These are phyloP conservation scores for Trichoderma sp. DNA, from an alignment of 2,329 filamentous ascomycete species.

Conservation along the genomic window DNA sequence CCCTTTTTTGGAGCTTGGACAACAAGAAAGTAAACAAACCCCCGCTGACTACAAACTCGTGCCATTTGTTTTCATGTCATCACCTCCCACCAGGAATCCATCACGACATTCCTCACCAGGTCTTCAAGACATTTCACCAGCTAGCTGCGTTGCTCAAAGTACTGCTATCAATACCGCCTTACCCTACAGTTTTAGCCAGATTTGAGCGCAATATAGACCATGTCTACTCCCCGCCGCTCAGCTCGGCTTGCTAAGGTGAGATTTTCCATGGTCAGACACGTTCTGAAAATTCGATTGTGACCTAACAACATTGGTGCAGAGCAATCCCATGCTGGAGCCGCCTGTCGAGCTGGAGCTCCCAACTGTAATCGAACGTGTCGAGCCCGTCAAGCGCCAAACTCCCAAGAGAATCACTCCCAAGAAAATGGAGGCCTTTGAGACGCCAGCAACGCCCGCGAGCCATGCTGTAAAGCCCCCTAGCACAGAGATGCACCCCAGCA, in stretches of 20 bases:
- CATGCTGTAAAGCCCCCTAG: constrained; percentile 67
- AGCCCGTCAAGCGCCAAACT: constrained; percentile 19
- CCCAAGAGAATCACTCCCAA: constrained; percentile 19
- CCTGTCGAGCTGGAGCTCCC: not conserved
- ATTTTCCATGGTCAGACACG: not conserved
- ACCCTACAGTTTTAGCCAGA: constrained; percentile 3
- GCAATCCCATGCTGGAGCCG: constrained; percentile 33
- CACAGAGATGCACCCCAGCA: constrained; percentile 89
- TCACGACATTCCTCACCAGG: constrained; percentile 19
- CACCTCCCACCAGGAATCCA: constrained; percentile 16
- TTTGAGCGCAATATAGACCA: constrained; percentile 25
- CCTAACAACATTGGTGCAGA: constrained; percentile 26
- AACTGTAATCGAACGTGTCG: not conserved
- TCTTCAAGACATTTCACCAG: constrained; percentile 10
- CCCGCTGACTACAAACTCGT: constrained; percentile 23
- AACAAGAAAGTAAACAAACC: constrained; percentile 29
- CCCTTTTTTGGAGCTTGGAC: constrained; percentile 21
- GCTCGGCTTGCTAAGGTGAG: constrained; percentile 43
- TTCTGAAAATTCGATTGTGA: not conserved
- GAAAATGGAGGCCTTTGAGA: constrained; percentile 31
- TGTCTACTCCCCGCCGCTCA: constrained; percentile 43
- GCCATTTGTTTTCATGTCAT: constrained; percentile 23
- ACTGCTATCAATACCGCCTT: constrained; percentile 13
- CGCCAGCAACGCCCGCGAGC: constrained; percentile 58
- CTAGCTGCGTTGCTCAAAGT: not conserved